Conservation (phyloP, 2,329 filamentous ascomycete genomes). For the Beauveria sp. region DNA sequence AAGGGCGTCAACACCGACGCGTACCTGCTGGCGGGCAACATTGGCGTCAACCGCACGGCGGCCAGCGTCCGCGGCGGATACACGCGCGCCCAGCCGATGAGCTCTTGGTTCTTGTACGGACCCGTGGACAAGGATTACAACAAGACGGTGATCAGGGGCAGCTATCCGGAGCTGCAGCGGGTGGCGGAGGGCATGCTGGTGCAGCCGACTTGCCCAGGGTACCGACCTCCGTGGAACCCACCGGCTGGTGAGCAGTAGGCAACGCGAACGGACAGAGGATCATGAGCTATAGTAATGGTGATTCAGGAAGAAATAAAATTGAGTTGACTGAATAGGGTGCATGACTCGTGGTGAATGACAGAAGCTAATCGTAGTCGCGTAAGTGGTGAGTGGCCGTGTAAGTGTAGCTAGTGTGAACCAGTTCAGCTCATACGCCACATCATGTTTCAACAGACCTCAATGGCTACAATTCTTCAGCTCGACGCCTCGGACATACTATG, state of each 20-base stretch:
- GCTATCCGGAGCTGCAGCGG: slow-evolving; percentile 16
- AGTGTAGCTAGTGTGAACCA: background rate
- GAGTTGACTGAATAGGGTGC: background rate
- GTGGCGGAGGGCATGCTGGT: background rate
- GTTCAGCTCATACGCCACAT: background rate
- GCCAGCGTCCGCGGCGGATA: slow-evolving; percentile 14
- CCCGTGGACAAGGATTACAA: slow-evolving; percentile 23
- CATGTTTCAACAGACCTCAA: background rate
- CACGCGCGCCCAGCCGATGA: slow-evolving; percentile 27
- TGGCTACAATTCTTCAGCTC: background rate
- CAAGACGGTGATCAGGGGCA: slow-evolving; percentile 16
- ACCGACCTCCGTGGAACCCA: background rate
- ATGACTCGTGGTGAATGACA: background rate
- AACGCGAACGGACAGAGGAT: background rate
- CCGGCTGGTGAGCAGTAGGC: background rate
- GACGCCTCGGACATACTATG: background rate
- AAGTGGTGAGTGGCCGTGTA: background rate
- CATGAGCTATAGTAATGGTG: background rate
- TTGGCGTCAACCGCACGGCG: slow-evolving; percentile 25
- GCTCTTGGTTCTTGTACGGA: slow-evolving; percentile 34
- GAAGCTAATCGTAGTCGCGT: background rate
- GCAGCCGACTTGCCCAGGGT: slow-evolving; percentile 2
- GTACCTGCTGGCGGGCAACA: slow-evolving; percentile 31
- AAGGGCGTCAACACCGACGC: slow-evolving; percentile 21
- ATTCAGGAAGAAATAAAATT: background rate